A percentile compares a stretch with the other conserved stretches of the same genome.
These are phyloP conservation scores for Mycena maculata DNA, from an alignment of 768 basidiomycete species.

Conservation along the genomic window DNA sequence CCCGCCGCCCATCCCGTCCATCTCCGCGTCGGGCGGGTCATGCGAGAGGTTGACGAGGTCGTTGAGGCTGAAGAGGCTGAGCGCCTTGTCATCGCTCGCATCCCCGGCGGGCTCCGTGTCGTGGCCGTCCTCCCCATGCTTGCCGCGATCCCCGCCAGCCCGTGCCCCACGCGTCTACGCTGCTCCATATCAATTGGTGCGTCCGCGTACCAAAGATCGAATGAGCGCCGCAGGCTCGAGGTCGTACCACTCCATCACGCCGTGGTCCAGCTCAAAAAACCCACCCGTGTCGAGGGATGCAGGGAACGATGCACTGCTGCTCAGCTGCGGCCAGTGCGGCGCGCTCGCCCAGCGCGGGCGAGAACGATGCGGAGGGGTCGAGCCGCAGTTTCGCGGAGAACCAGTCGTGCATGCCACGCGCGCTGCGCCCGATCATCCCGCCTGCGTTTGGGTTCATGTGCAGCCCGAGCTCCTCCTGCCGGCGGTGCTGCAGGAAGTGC, in stretches of 20 bases:
- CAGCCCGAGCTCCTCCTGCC: constrained; percentile 31
- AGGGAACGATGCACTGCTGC: too few relatives aligned
- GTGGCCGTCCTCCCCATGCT: constrained; percentile 25
- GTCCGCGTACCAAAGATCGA: constrained; percentile 83
- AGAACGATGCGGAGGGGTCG: constrained; percentile 60
- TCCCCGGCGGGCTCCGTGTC: constrained; percentile 15
- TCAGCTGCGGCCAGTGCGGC: constrained; percentile 23
- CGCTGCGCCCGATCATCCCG: constrained; percentile 84
- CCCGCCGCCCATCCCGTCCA: constrained; percentile 36
- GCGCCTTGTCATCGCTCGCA: constrained; percentile 45
- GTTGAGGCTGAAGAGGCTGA: constrained; percentile 63
- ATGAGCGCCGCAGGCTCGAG: constrained; percentile 56
- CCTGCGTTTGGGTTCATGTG: not conserved
- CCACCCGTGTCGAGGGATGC: constrained; percentile 1
- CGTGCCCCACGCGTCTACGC: constrained; percentile 47
- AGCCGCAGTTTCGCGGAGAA: constrained; percentile 84
- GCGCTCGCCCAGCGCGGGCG: constrained; percentile 47
- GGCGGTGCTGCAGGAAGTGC: constrained; percentile 28
- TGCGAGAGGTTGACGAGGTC: constrained; percentile 74
- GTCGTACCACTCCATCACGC: constrained; percentile 86
- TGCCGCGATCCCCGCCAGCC: constrained; percentile 63
- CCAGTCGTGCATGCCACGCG: constrained; percentile 88
- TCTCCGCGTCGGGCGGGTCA: constrained; percentile 28
- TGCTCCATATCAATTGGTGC: constrained; percentile 62
- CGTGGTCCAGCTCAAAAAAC: constrained; percentile 72